Base-by-base conservation (phyloP, 345 rosid species). In the Citrus hindsii region DNA sequence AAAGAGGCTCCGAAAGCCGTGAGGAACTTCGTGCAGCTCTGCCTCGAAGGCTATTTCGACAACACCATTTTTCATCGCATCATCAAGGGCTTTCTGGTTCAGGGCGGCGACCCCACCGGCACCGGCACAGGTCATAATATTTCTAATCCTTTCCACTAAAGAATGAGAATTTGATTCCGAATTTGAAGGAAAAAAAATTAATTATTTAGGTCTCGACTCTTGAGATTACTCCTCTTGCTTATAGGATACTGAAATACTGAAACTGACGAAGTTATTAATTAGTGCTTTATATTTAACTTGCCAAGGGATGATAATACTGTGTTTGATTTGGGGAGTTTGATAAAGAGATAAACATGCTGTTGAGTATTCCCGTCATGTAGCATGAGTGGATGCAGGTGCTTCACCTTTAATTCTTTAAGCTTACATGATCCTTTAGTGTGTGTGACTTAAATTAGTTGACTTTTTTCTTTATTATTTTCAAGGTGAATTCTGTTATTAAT, bases 1-100 rank as follows among this genome's bases (percentile, higher is more conserved):
- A 94, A 92, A 66, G 97, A 96, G 82, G 95, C 98, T 0, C 97
- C 99, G 2, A 94, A 92, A 82, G 98, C 98, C 37, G 97, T 91
- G 9, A 80, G 99, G 55, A 96, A 94, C 86, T 94, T 96, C 86
- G 94, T 94, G 37, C 97, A 92, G 83, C 93, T 96, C 51, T 96
- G 97, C 75, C 95, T 96, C 77, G 98, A 94, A 77, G 93, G 97
- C 72, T 96, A 89, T 91, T 96, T 85, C 82, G 97, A 89, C 79
- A 78, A 85, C 81, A 96, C 97, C 81, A 83, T 94, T 86, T 92
- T 94, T 81, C 97, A 96, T 87, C 99, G 98, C 73, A 85, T 96
- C 71, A 92, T 96, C 81, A 91, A 89, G 71, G 96, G 97, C 46
- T 95, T 95, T 78, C 96, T 93, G 60, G 83, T 90, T 46, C 99